Base-by-base conservation (phyloP, 2,329 filamentous ascomycete genomes). In the Stagonosporopsis vannaccii region DNA sequence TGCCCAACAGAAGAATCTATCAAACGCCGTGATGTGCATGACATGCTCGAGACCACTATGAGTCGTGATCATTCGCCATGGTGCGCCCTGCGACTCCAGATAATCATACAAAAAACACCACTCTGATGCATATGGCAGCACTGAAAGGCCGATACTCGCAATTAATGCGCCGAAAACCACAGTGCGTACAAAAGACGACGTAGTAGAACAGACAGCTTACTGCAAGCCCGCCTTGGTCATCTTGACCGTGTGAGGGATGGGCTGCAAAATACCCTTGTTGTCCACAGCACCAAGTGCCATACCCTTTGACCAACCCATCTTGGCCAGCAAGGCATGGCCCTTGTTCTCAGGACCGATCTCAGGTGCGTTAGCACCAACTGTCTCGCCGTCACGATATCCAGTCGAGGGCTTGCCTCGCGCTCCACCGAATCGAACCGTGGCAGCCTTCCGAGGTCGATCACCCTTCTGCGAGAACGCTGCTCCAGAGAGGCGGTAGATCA, bases 231-330 rank as follows among this genome's bases (percentile, higher is more conserved):
- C 89, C 73, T 92, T 96, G 9, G 86, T 87, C 33, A 87, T 90
- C 79, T 96, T 97, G 65, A 99, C 90, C 23, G 95, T 86, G 62
- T 97, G 93, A 23, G 87, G 84, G 22, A 99, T 90, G 0, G 94
- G 94, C 59, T 91, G 86, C 61, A 96, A 77, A 48, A 97, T 95
- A 28, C 95, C 95, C 75, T 95, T 91, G 74, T 96, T 97, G 61
- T 96, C 87, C 1, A 81, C 72, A 11, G 90, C 86, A 48, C 95
- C 95, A 1, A 99, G 82, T 1, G 90, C 90, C 70, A 89, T 96
- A 5, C 95, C 95, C 48, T 84, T 89, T 59, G 85, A 90, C 93
- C 95, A 99, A 3, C 95, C 95, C 95, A 98, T 98, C 78, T 95
- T 98, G 78, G 96, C 92, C 61, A 99, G 78, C 87, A 99, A 90